phyloP scores from a whole-genome alignment of 2,329 filamentous ascomycete genomes.

The Stachybotrys echinatus region DNA sequence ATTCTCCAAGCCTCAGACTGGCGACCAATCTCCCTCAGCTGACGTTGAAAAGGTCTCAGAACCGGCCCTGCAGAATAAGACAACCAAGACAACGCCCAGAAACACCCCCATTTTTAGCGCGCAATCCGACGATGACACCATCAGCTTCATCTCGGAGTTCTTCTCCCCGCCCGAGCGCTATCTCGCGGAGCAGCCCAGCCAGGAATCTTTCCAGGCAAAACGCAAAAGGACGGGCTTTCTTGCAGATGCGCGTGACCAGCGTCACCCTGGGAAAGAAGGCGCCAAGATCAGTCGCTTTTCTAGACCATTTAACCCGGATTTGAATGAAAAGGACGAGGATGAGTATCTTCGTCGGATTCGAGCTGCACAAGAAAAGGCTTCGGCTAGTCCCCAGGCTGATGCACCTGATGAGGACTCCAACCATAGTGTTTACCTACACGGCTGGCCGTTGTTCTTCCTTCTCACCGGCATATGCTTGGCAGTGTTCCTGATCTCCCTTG shows the following conservation, averaged over 20 bases:
- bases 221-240: not conserved
- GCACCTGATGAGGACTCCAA: not conserved
- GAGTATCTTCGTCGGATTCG: constrained; percentile 1
- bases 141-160: not conserved
- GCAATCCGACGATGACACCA: not conserved
- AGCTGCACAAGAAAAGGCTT: not conserved
- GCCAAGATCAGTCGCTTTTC: not conserved
- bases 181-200: not conserved
- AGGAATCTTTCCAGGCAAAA: not conserved
- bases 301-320: constrained; percentile 2
- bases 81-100: not conserved
- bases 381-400: too few species aligned
- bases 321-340: not conserved
- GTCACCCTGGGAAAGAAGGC: constrained; percentile 1
- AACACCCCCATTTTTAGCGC: not conserved
- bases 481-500: not conserved
- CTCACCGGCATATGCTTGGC: not conserved
- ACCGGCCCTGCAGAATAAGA: not conserved
- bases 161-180: not conserved
- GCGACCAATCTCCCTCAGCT: not conserved
- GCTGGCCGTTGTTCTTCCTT: not conserved
- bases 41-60: not conserved
- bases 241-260: not conserved
- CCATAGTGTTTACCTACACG: not conserved
- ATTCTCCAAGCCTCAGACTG: not conserved